phyloP scores from a whole-genome alignment of 2,329 filamentous ascomycete species.

The Aspergillus candidus region DNA sequence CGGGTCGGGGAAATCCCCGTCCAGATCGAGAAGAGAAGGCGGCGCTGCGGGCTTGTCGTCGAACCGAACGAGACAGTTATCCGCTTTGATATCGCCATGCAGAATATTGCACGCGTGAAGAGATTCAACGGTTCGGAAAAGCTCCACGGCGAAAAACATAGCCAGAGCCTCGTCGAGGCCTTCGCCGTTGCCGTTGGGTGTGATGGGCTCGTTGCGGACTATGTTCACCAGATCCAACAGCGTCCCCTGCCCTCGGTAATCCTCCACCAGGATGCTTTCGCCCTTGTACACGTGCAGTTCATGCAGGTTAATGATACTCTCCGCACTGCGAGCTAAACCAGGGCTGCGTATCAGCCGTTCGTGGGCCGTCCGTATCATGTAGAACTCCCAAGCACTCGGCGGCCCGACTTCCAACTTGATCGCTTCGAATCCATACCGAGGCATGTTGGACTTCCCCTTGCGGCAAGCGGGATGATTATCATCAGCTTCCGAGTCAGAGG shows the following conservation, averaged over 20 bases:
- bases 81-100: constrained; percentile 90
- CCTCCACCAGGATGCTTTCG: constrained; percentile 83
- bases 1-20: constrained; percentile 19
- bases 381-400: constrained; percentile 88
- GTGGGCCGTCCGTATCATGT: constrained; percentile 82
- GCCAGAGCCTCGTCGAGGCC: constrained; percentile 84
- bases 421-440: constrained; percentile 64
- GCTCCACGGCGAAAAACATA: constrained; percentile 93
- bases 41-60: constrained; percentile 43
- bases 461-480: constrained; percentile 51
- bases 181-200: constrained; percentile 43
- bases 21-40: constrained; percentile 26
- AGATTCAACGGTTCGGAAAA: constrained; percentile 82
- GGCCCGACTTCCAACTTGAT: constrained; percentile 86
- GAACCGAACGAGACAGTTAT: constrained; percentile 89
- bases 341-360: constrained; percentile 59
- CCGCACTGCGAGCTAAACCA: constrained; percentile 59
- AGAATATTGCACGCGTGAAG: constrained; percentile 73
- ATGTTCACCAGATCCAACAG: constrained; percentile 91
- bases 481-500: constrained; percentile 30
- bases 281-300: constrained; percentile 89
- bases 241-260: constrained; percentile 83
- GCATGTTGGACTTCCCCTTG: constrained; percentile 20
- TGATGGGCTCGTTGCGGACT: constrained; percentile 59
- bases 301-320: constrained; percentile 75